A percentile compares a stretch with the other conserved stretches of the same genome.
Conservation (phyloP, 2,329 filamentous ascomycete species). For the Penicillium psychrosexuale region DNA sequence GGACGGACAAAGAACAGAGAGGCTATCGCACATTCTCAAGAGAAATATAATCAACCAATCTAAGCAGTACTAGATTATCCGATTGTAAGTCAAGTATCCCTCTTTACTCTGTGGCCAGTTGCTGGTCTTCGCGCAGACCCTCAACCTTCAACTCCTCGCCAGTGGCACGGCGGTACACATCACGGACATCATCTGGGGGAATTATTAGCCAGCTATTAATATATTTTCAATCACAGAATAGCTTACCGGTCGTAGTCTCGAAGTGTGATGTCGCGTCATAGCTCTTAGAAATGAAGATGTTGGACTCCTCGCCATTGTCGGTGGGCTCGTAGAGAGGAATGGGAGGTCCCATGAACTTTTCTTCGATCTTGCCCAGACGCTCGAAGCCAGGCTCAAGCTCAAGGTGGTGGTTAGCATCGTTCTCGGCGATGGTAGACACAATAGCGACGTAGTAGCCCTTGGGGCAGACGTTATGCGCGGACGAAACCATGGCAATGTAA, state of each 20-base stretch:
- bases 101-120: conserved; percentile 39
- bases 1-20: conserved; percentile 14
- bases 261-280: conserved; percentile 98
- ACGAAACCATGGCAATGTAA: conserved; percentile 93
- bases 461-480: conserved; percentile 95
- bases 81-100: conserved; percentile 9
- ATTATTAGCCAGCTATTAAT: conserved; percentile 2
- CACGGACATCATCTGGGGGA: conserved; percentile 78
- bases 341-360: conserved; percentile 91
- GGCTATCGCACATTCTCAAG: conserved; percentile 26
- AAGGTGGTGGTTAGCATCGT: conserved; percentile 85
- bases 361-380: conserved; percentile 87
- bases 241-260: conserved; percentile 71
- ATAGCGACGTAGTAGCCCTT: conserved; percentile 99
- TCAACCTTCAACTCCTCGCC: conserved; percentile 86
- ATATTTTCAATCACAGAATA: not conserved
- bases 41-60: conserved; percentile 30
- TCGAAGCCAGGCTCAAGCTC: conserved; percentile 92
- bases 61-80: conserved; percentile 29
- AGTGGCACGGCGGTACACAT: conserved; percentile 81
- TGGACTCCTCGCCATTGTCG: conserved; percentile 77
- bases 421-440: conserved; percentile 94
- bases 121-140: conserved; percentile 70
- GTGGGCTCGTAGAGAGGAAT: conserved; percentile 93
- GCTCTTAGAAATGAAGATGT: conserved; percentile 96